Base-by-base conservation (phyloP, 2,329 filamentous ascomycete genomes). In the Colletotrichum neosansevieriae region DNA sequence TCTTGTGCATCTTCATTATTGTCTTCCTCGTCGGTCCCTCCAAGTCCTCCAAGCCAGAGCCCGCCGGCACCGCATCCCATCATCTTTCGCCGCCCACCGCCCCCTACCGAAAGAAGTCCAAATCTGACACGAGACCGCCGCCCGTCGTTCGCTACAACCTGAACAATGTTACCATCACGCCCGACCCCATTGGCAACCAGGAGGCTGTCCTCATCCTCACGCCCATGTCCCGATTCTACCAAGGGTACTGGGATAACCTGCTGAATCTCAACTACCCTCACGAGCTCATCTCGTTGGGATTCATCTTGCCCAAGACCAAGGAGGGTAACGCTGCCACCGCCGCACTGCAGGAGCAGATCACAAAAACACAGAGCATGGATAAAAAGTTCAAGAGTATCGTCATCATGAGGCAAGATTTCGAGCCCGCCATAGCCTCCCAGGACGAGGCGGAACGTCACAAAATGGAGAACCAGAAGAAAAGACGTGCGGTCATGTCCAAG, bases 231-330 rank as follows among this genome's bases (percentile, higher is more conserved):
- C 89, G 93, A 71, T 99, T 98, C 85, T 98, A 98, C 80, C 91
- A 92, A 74, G 90, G 88, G 73, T 99, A 98, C 84, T 99, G 96
- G 95, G 91, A 97, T 79, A 99, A 98, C 75, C 85, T 99, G 32
- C 79, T 94, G 73, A 89, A 89, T 77, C 86, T 99, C 63, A 87
- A 82, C 75, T 99, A 98, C 78, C 96, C 96, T 3, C 96, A 98
- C 81, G 92, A 97, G 68, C 88, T 98, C 71, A 97, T 99, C 76
- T 97, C 94, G 1, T 85, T 99, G 32, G 96, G 94, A 44, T 99
- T 98, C 82, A 98, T 99, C 76, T 90, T 97, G 32, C 96, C 96
- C 59, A 97, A 97, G 82, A 97, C 91, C 54, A 92, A 92, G 76
- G 94, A 98, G 74, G 96, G 96, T 67, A 97, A 98, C 79, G 85